Base-by-base conservation (phyloP, 352 stramenopile genomes). In the Phytophthora sansomeana region DNA sequence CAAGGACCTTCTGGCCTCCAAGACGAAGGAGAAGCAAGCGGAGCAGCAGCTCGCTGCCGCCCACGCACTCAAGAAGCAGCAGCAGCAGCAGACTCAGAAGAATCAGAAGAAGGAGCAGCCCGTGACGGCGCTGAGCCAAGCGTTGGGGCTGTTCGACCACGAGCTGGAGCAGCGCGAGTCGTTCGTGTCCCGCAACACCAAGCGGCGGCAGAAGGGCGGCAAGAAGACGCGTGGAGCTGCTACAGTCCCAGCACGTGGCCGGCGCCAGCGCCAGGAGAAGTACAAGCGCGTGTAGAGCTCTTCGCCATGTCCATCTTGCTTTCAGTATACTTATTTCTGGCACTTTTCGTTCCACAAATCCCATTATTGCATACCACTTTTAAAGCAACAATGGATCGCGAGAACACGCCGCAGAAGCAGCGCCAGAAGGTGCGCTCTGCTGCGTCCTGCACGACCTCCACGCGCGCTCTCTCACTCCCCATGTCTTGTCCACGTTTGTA, bases 401-500 rank as follows among this genome's bases (percentile, higher is more conserved):
- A 92, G 67, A 76, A 72, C 48, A 92, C 83, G 49, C 83, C 83
- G 46, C 77, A 86, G 61, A 90, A 90, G 76, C 83, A 92, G 81
- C 81, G 83, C 11, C 81, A 90, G 56, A 89, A 90, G 81, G 83
- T 90, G 47, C 51, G 69, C 19, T 10, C 17, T 59, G 1, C 46
- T 42, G 8, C 21, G 7, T n/a, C 24, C 39, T 32, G 9, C 1
- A 33, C 33, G 9, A 26, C 8, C 16, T 16, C 50, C 28, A 46
- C 29, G 7, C 8, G 1, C 43, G 6, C 38, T 8, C 13, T 48
- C 43, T 60, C 14, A 38, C 43, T 33, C 58, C 49, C 6, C 9
- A 43, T 21, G 7, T 50, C 24, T 61, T n/a, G 17, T 17, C 50
- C n/a, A 41, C 33, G 50, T 13, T 13, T 19, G 28, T 67, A n/a